Evolutionary conservation across 2,329 filamentous ascomycete species (phyloP), one percentile per base, ranked within the genome.

Genomic region (Ascosphaera pollenicola): DNA sequence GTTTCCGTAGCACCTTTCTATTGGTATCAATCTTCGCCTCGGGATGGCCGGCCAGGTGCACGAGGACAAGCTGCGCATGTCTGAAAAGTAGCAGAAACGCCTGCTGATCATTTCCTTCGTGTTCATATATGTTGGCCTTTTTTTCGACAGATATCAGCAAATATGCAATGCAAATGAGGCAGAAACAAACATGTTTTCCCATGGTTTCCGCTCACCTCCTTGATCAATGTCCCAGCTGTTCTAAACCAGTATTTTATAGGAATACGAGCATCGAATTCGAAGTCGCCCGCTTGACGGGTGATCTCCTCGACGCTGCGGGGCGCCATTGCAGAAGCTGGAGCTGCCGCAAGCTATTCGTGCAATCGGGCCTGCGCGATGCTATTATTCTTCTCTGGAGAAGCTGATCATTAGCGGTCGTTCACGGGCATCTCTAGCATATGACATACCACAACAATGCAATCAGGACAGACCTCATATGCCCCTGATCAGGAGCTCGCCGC

Each of bases 41-140:
- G 1, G 87, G 84, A 49, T 95, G 89, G 1, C 63, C 68, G 0
- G 71, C 67, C 7, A 98, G 65, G 40, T 78, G 69, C 5, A 82
- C 70, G 19, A 93, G 63, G 17, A 93, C 71, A n/a, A 98, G 73
- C 39, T 77, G 69, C 8, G 83, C 83, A 59, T 92, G 84, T 48
- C 89, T 75, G 54, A 89, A 82, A n/a, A 92, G 70, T 42, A 95
- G 73, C 40, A 94, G 69, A 56, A 92, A 98, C 3, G 87, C 81
- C 52, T 89, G 78, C 49, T 84, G 73, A 46, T 83, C 73, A 57
- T 94, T 85, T 50, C 78, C 77, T 57, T 95, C 87, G 34, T 70
- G 69, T 50, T 89, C 69, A 53, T 93, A 93, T 48, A 87, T 82
- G 39, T 73, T 68, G 16, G 83, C 85, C 81, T 94, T 51, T 10